Evolutionary conservation across 345 rosid species (phyloP).

Genomic region (Hibiscus syriacus): DNA sequence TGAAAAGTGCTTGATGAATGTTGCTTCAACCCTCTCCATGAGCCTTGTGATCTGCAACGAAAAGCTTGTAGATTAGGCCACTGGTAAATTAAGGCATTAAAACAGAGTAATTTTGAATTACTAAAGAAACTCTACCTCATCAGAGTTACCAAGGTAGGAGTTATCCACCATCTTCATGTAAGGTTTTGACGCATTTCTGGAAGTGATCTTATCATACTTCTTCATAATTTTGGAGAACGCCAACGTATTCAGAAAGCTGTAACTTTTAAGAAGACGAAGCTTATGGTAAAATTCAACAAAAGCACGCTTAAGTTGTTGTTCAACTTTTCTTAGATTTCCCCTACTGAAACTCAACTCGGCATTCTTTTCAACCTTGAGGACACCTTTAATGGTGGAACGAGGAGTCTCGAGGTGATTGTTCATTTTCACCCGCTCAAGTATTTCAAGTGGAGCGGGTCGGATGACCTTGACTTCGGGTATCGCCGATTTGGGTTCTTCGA

Average conservation of each 20-base stretch:
- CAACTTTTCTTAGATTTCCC: constrained; percentile 47
- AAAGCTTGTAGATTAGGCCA: not conserved
- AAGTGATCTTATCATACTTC: constrained; percentile 66
- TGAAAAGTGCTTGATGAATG: constrained; percentile 61
- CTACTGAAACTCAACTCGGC: constrained; percentile 43
- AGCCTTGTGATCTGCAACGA: constrained; percentile 36
- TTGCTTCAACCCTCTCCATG: constrained; percentile 58
- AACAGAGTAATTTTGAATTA: not conserved
- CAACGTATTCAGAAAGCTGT: constrained; percentile 51
- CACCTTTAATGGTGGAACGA: constrained; percentile 47
- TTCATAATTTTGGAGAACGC: constrained; percentile 67
- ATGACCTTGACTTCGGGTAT: constrained; percentile 7
- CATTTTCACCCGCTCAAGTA: constrained; percentile 43
- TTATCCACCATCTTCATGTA: constrained; percentile 64
- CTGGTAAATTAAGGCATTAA: not conserved
- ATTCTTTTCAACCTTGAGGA: constrained; percentile 30
- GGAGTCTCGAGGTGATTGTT: constrained; percentile 48
- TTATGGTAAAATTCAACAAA: constrained; percentile 58
- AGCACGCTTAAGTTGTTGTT: constrained; percentile 46
- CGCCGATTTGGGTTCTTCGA: not conserved
- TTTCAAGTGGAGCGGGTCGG: constrained; percentile 48
- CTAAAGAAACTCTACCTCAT: constrained; percentile 24
- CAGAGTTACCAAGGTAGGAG: constrained; percentile 52
- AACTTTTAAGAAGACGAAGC: constrained; percentile 71
- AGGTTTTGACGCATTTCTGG: constrained; percentile 45